Evolutionary conservation across 495 filamentous ascomycete species (phyloP).

Genomic region (Hapsidospora chrysogenum): DNA sequence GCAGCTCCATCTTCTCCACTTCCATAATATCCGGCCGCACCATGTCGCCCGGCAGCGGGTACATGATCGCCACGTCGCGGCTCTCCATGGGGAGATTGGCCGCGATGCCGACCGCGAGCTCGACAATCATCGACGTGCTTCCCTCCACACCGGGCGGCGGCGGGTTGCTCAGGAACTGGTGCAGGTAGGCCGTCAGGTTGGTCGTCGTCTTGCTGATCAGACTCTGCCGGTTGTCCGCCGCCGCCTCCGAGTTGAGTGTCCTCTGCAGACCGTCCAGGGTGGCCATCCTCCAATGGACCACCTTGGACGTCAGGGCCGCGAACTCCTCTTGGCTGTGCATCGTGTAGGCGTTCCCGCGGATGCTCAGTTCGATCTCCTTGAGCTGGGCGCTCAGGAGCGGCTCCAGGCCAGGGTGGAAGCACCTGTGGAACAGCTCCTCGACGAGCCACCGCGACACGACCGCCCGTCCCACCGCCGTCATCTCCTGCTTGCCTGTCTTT

Average conservation of each 20-base stretch:
- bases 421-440: slow-evolving; percentile 76
- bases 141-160: slow-evolving; percentile 60
- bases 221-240: slow-evolving; percentile 40
- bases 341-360: slow-evolving; percentile 55
- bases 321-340: slow-evolving; percentile 68
- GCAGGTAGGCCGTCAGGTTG: slow-evolving; percentile 52
- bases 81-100: slow-evolving; percentile 81
- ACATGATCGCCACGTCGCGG: slow-evolving; percentile 76
- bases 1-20: slow-evolving; percentile 53
- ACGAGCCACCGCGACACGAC: slow-evolving; percentile 80
- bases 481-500: slow-evolving; percentile 74
- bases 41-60: slow-evolving; percentile 54
- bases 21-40: slow-evolving; percentile 67
- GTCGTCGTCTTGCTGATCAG: slow-evolving; percentile 54
- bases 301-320: slow-evolving; percentile 71
- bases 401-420: slow-evolving; percentile 83
- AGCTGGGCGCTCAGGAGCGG: slow-evolving; percentile 54
- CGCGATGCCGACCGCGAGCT: slow-evolving; percentile 74
- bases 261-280: slow-evolving; percentile 83
- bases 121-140: slow-evolving; percentile 80
- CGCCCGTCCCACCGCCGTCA: slow-evolving; percentile 89
- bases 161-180: slow-evolving; percentile 56
- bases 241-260: slow-evolving; percentile 44
- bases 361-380: slow-evolving; percentile 80
- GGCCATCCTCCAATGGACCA: slow-evolving; percentile 84